Evolutionary conservation across 1,284 basidiomycete species (phyloP).

Genomic region (Cryptococcus sp.): DNA sequence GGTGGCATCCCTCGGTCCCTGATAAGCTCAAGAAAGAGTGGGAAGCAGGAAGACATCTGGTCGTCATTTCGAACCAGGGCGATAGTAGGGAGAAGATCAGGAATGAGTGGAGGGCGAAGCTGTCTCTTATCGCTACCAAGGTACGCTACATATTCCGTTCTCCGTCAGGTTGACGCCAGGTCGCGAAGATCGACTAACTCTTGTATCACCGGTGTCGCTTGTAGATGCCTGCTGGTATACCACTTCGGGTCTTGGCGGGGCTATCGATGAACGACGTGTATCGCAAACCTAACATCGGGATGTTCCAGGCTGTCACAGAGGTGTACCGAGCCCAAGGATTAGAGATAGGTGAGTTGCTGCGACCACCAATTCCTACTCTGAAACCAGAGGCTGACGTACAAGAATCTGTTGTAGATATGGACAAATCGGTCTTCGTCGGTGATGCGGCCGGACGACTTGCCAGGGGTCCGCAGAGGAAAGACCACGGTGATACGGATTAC

Average conservation of each 20-base stretch:
- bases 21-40: slow-evolving; percentile 64
- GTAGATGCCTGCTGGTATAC: slow-evolving; percentile 67
- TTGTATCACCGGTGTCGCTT: background rate
- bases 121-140: slow-evolving; percentile 66
- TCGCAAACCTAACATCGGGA: slow-evolving; percentile 87
- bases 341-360: slow-evolving; percentile 62
- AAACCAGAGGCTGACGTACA: too few relatives aligned
- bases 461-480: slow-evolving; percentile 46
- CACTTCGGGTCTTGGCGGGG: slow-evolving; percentile 79
- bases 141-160: slow-evolving; percentile 59
- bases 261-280: slow-evolving; percentile 63
- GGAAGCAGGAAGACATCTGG: slow-evolving; percentile 70
- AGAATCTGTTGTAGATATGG: slow-evolving; percentile 60
- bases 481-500: slow-evolving; percentile 77
- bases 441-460: slow-evolving; percentile 79
- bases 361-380: too few relatives aligned
- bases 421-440: slow-evolving; percentile 75
- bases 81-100: slow-evolving; percentile 55
- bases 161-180: too few relatives aligned
- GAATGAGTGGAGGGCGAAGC: slow-evolving; percentile 72
- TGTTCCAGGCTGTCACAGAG: slow-evolving; percentile 73
- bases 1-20: slow-evolving; percentile 74
- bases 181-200: too few relatives aligned
- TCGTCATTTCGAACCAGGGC: slow-evolving; percentile 78
- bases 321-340: slow-evolving; percentile 64